These are phyloP conservation scores for Magnaporthiopsis incrustans DNA, from an alignment of 2,329 filamentous ascomycete genomes.

Conservation along the genomic window DNA sequence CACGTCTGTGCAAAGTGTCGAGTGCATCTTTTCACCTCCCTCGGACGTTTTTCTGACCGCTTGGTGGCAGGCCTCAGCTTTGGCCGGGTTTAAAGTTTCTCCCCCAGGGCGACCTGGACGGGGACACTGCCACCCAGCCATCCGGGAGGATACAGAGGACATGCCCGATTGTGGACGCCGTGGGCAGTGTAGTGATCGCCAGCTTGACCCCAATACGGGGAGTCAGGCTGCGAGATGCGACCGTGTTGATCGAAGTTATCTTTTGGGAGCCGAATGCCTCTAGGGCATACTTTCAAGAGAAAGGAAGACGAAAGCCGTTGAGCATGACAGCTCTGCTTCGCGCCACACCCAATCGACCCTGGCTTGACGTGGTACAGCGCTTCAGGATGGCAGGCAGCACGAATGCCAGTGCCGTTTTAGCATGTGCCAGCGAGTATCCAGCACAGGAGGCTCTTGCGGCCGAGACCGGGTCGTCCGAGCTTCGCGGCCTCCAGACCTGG, in stretches of 20 bases:
- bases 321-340: no score
- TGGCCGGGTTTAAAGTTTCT: neutral
- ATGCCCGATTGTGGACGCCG: neutral
- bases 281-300: no score
- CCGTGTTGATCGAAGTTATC: no score
- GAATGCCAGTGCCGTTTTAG: neutral
- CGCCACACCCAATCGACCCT: neutral
- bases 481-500: neutral
- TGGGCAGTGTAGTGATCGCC: no score
- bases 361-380: neutral
- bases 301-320: no score
- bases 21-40: neutral
- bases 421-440: neutral
- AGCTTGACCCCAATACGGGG: neutral
- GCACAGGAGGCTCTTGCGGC: neutral
- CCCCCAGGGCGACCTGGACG: neutral
- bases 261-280: no score
- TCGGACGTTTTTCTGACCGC: neutral
- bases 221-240: no score
- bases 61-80: neutral
- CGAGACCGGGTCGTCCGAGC: neutral
- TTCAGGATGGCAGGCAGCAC: neutral
- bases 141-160: neutral
- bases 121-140: neutral
- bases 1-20: neutral